These are phyloP conservation scores for Boletus tylopilopsis DNA, from an alignment of 768 basidiomycete genomes.

Conservation along the genomic window DNA sequence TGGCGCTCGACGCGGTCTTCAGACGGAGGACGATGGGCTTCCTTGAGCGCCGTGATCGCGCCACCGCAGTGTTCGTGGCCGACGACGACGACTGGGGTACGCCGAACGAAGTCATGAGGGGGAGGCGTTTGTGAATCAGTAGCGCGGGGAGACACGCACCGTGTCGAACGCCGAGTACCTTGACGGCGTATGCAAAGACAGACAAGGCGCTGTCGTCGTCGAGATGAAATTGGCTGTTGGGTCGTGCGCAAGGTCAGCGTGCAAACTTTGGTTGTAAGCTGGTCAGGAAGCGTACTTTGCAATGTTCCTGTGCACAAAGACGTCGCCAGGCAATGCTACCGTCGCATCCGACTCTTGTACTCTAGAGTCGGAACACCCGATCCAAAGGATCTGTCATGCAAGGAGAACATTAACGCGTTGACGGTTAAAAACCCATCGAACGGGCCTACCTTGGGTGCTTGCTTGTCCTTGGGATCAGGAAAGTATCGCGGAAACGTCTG, in stretches of 20 bases:
- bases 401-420: neutral
- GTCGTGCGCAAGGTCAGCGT: neutral
- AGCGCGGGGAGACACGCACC: constrained; percentile 44
- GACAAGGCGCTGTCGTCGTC: constrained; percentile 68
- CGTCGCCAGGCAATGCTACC: constrained; percentile 66
- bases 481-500: constrained; percentile 23
- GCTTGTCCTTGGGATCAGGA: constrained; percentile 3
- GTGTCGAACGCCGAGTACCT: constrained; percentile 63
- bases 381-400: constrained; percentile 59
- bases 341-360: constrained; percentile 78
- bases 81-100: constrained; percentile 61
- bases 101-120: constrained; percentile 10
- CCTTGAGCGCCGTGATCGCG: constrained; percentile 39
- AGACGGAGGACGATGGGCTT: constrained; percentile 1
- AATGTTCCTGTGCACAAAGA: constrained; percentile 84
- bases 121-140: neutral
- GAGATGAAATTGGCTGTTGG: constrained; percentile 60
- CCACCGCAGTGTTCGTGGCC: constrained; percentile 86
- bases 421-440: neutral
- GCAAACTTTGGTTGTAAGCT: neutral
- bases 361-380: constrained; percentile 82
- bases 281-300: constrained; percentile 57
- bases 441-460: constrained; percentile 19
- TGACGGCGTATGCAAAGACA: constrained; percentile 71
- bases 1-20: neutral